These are phyloP conservation scores for Fusarium lateritium DNA, from an alignment of 2,329 filamentous ascomycete species.

Conservation along the genomic window DNA sequence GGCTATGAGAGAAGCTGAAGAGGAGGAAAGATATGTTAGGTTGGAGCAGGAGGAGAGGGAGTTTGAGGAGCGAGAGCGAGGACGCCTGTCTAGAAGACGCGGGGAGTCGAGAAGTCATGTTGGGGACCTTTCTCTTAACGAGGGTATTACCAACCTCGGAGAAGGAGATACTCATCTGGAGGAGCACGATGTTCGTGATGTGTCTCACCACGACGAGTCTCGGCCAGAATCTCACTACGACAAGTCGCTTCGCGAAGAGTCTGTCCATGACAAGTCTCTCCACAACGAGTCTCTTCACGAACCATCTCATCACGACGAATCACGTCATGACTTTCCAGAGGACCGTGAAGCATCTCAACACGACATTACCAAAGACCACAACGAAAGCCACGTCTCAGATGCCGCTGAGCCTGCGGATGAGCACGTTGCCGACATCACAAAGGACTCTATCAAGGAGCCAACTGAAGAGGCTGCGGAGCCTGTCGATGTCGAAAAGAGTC, in stretches of 20 bases:
- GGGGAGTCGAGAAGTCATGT: slow-evolving; percentile 25
- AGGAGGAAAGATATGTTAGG: slow-evolving; percentile 52
- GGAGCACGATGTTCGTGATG: neutral
- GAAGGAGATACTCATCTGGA: slow-evolving; percentile 27
- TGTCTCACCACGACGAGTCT: slow-evolving; percentile 11
- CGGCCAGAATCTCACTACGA: neutral
- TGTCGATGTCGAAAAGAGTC: slow-evolving; percentile 20
- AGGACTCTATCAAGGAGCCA: slow-evolving; percentile 12
- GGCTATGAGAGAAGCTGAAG: slow-evolving; percentile 54
- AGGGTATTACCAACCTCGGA: slow-evolving; percentile 11
- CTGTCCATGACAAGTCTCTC: slow-evolving; percentile 11
- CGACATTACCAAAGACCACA: slow-evolving; percentile 1
- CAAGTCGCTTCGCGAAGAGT: neutral
- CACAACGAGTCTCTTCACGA: slow-evolving; percentile 23
- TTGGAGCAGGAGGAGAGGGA: slow-evolving; percentile 47
- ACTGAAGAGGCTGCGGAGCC: slow-evolving; percentile 1
- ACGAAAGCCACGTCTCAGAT: slow-evolving; percentile 13
- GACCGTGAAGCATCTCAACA: slow-evolving; percentile 2
- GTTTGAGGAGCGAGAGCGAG: slow-evolving; percentile 51
- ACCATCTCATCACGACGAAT: slow-evolving; percentile 13
- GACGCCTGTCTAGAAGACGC: slow-evolving; percentile 28
- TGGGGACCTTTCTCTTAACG: slow-evolving; percentile 20
- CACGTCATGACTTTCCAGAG: neutral
- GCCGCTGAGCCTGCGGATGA: slow-evolving; percentile 13
- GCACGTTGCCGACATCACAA: slow-evolving; percentile 13